Evolutionary conservation across 805 yeast genomes (phyloP), one percentile per base, ranked within the genome.

Genomic region (Teunomyces aglyptinius): DNA sequence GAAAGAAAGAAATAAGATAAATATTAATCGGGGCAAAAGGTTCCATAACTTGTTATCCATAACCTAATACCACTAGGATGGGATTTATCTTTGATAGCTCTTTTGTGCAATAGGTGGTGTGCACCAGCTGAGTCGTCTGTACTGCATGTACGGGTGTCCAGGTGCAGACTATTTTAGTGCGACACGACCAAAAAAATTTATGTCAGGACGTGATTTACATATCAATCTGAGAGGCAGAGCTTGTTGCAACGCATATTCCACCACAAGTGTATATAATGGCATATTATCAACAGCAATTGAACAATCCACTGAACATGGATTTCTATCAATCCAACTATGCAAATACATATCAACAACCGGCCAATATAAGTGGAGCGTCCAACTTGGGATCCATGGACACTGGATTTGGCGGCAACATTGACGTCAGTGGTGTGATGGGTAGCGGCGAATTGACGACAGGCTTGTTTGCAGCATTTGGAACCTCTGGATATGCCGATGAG

Each of bases 401-500:
- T 5, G 64, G 64, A 0, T 72, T 70, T 42, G 73, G 70, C 3
- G 52, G 58, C 11, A 61, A 60, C 28, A 62, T 65, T 27, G 74
- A 70, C 47, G 67, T 74, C 16, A 61, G 70, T 22, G 77, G 77
- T 5, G 62, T 59, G 13, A 73, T 73, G 75, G 75, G 73, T 10
- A 56, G 56, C 12, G 68, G 77, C 49, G 73, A 74, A 44, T 71
- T 92, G 42, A 76, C 89, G 1, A 71, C 81, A 0, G 99, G 99
- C 1, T 61, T 90, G 40, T 65, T 95, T 4, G 96, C 97, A 3
- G 99, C 98, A 0, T 85, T 94, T 58, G 88, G 97, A 1, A 86
- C 97, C 0, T 75, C 86, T 0, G 99, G 99, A 0, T 94, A 94
- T 60, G 83, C 96, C 0, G 92, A 90, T n/a, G 99, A 94, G 64